Base-by-base conservation (phyloP, 257 asterid species). In the Lavandula angustifolia region DNA sequence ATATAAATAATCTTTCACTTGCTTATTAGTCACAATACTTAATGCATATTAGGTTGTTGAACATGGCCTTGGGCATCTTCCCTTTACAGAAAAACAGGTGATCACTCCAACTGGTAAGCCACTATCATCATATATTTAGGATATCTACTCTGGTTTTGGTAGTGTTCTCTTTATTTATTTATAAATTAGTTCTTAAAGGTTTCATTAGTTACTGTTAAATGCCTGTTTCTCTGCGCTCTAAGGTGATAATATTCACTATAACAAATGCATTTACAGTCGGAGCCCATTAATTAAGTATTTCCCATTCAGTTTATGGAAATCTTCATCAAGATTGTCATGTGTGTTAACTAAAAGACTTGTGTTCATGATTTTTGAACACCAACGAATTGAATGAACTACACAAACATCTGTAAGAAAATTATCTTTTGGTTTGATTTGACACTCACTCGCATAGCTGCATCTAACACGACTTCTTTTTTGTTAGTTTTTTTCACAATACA, bases 41-140 rank as follows among this genome's bases (percentile, higher is more conserved):
- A 60, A 42, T 54, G 54, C 65, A 10, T 53, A 51, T 51, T 78
- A 94, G 99, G 99, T 94, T 69, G 99, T 94, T 64, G 99, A 94
- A 79, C 99, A 94, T 78, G 99, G 99, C 64, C 82, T 94, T 64
- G 99, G 99, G 55, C 99, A 94, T 85, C 90, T 94, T 29, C 99
- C 99, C 29, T 94, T 94, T 74, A 94, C 95, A 18, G 99, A 94
- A 81, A 94, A 81, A 86, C 99, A 85, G 82, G 98, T 94, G 83
- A 76, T 71, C 66, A 91, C 99, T 55, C 98, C 99, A 51, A 94
- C 99, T 72, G 96, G 99, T 94, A 73, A 81, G 95, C 55, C 50
- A 54, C 74, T 22, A 68, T 40, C 66, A 37, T 57, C 54, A 67
- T 34, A 55, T 65, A 67, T 60, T 54, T 65, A 12, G 42, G 51